These are phyloP conservation scores for Globisporangium cylindrosporum DNA, from an alignment of 352 stramenopile genomes.

Conservation along the genomic window DNA sequence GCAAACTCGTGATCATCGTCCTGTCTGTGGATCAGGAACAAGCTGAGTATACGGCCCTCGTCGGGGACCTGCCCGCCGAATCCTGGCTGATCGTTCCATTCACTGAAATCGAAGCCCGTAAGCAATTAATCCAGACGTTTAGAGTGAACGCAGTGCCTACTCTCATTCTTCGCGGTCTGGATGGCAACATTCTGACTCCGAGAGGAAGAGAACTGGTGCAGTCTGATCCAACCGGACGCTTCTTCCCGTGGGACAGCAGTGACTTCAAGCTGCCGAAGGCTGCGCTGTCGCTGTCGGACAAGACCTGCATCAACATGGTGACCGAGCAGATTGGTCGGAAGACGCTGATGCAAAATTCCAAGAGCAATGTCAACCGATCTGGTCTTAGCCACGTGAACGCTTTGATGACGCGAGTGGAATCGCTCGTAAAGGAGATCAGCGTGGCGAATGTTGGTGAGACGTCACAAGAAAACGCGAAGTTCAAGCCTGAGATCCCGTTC, in stretches of 20 bases:
- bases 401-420: conserved; percentile 48
- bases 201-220: conserved; percentile 67
- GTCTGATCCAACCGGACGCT: conserved; percentile 49
- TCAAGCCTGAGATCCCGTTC: conserved; percentile 42
- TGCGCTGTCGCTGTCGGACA: conserved; percentile 53
- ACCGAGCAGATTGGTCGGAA: conserved; percentile 77
- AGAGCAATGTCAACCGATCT: conserved; percentile 31
- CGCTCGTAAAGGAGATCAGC: conserved; percentile 38
- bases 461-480: conserved; percentile 21
- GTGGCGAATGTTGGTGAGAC: conserved; percentile 17
- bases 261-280: conserved; percentile 55
- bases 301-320: conserved; percentile 57
- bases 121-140: conserved; percentile 71
- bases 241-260: conserved; percentile 63
- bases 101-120: conserved; percentile 61
- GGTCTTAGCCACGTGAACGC: conserved; percentile 52
- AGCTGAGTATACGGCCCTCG: conserved; percentile 46
- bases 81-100: conserved; percentile 79
- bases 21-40: conserved; percentile 74
- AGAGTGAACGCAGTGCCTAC: conserved; percentile 48
- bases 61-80: conserved; percentile 47
- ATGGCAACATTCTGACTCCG: conserved; percentile 65
- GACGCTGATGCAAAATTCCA: conserved; percentile 54
- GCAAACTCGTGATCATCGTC: conserved; percentile 70
- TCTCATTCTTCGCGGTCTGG: conserved; percentile 54